Conservation (phyloP, 768 basidiomycete species). For the Boletus bicolor region DNA sequence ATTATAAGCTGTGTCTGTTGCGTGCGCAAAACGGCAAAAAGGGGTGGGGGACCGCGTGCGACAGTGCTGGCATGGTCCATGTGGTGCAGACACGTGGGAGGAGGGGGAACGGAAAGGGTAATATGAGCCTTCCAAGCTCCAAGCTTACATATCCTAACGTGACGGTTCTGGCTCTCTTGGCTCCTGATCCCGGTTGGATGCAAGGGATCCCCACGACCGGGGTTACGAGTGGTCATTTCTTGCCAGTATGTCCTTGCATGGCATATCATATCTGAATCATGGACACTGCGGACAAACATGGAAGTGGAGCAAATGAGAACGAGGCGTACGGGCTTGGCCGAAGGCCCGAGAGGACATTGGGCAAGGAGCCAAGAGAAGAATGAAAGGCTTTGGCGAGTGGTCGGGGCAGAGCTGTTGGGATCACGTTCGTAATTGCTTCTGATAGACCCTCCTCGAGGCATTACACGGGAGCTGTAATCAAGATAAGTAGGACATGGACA, state of each 20-base stretch:
- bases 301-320: background rate
- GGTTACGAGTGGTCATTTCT: background rate
- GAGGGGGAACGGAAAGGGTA: conserved; percentile 8
- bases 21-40: background rate
- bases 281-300: background rate
- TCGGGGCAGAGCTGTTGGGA: background rate
- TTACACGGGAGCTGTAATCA: background rate
- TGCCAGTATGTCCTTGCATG: background rate
- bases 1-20: conserved; percentile 4
- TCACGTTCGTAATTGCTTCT: conserved; percentile 11
- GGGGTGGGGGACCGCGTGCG: conserved; percentile 9
- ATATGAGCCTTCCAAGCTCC: background rate
- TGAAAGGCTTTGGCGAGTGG: background rate
- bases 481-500: background rate
- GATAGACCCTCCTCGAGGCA: conserved; percentile 10
- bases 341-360: background rate
- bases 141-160: conserved; percentile 3
- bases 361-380: background rate
- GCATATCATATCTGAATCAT: conserved; percentile 1
- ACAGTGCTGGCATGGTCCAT: conserved; percentile 7
- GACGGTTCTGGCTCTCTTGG: background rate
- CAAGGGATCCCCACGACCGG: background rate
- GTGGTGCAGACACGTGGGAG: conserved; percentile 12
- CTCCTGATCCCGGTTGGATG: conserved; percentile 3
- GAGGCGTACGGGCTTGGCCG: background rate